These are phyloP conservation scores for Suillus americanus DNA, from an alignment of 768 basidiomycete species.

Conservation along the genomic window DNA sequence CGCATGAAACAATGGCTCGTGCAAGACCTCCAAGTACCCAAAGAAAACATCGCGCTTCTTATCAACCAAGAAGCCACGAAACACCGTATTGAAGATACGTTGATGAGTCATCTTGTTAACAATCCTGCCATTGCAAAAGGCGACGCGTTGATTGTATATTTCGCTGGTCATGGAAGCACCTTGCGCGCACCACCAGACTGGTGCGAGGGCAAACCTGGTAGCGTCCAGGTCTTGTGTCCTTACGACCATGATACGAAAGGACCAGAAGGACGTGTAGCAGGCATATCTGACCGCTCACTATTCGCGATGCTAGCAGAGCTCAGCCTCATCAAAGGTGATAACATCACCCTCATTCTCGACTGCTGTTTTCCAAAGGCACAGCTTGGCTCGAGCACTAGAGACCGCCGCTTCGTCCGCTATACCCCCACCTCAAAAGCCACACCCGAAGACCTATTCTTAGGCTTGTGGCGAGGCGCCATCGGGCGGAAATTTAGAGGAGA, in stretches of 20 bases:
- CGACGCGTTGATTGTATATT: slow-evolving; percentile 68
- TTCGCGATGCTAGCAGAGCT: slow-evolving; percentile 61
- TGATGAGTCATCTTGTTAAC: slow-evolving; percentile 62
- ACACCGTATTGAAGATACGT: slow-evolving; percentile 56
- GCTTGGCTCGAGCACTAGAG: slow-evolving; percentile 38
- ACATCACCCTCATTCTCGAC: slow-evolving; percentile 68
- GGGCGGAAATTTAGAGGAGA: slow-evolving; percentile 35
- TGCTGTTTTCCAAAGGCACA: slow-evolving; percentile 54
- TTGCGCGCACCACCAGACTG: slow-evolving; percentile 58
- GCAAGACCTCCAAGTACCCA: slow-evolving; percentile 57
- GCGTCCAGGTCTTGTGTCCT: slow-evolving; percentile 62
- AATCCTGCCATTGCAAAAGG: slow-evolving; percentile 58
- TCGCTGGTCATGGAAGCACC: slow-evolving; percentile 71
- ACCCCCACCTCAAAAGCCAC: slow-evolving; percentile 57
- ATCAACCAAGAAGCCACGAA: slow-evolving; percentile 62
- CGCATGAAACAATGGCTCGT: slow-evolving; percentile 57
- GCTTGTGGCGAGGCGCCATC: slow-evolving; percentile 54
- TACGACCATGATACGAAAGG: slow-evolving; percentile 61
- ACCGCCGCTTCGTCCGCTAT: slow-evolving; percentile 54
- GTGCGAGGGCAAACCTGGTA: slow-evolving; percentile 44
- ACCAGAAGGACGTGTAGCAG: slow-evolving; percentile 48
- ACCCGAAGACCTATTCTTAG: slow-evolving; percentile 52
- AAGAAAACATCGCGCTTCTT: slow-evolving; percentile 54
- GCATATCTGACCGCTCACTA: slow-evolving; percentile 69
- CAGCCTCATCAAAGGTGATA: slow-evolving; percentile 57